phyloP scores from a whole-genome alignment of 768 basidiomycete genomes.

The Pulveroboletus sp. region DNA sequence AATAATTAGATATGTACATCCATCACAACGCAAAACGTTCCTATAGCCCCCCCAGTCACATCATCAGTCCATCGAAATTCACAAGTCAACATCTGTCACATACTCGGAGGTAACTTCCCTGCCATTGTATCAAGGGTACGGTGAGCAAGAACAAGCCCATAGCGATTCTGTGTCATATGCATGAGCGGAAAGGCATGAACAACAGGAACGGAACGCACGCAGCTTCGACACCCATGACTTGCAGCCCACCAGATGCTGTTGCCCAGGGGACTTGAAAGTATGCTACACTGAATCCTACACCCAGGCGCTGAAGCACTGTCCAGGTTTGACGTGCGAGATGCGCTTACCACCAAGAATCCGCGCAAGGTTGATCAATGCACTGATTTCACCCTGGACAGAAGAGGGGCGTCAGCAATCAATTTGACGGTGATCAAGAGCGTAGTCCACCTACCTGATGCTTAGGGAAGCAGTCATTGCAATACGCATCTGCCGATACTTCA shows the following conservation, averaged over 20 bases:
- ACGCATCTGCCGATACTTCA: conserved; percentile 31
- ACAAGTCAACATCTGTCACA: conserved; percentile 10
- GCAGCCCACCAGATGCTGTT: conserved; percentile 30
- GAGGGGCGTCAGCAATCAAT: not conserved
- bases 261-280: conserved; percentile 43
- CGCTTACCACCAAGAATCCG: conserved; percentile 32
- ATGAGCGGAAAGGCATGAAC: not conserved
- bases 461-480: conserved; percentile 39
- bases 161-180: conserved; percentile 27
- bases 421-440: not conserved
- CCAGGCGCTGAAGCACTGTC: not conserved
- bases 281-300: conserved; percentile 35
- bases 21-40: conserved; percentile 20
- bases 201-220: conserved; percentile 22
- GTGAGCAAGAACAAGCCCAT: conserved; percentile 35
- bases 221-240: conserved; percentile 38
- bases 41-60: conserved; percentile 3
- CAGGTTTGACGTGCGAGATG: not conserved
- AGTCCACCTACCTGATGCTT: conserved; percentile 22
- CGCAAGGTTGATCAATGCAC: conserved; percentile 42
- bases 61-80: not conserved
- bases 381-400: conserved; percentile 39
- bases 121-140: conserved; percentile 36
- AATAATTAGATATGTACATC: too few relatives aligned
- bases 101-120: conserved; percentile 34